These are phyloP conservation scores for Simplicillium sp. DNA, from an alignment of 2,329 filamentous ascomycete genomes.

Conservation along the genomic window DNA sequence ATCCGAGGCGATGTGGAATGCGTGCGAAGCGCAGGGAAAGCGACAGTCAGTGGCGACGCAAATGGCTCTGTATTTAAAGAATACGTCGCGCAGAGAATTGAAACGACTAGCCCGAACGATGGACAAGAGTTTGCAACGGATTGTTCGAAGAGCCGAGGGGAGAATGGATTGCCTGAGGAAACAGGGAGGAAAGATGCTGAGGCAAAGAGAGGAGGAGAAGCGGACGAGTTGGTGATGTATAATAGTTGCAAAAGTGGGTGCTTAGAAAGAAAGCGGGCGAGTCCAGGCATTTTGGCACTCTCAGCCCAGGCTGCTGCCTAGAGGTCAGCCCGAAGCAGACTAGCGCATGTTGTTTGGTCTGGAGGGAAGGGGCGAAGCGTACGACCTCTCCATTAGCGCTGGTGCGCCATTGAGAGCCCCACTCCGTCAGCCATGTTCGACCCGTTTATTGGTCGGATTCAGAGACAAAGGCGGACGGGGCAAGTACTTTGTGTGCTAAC, in stretches of 20 bases:
- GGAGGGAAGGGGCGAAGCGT: neutral
- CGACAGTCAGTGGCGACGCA: slow-evolving; percentile 1
- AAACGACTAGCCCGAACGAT: slow-evolving; percentile 8
- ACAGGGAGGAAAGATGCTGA: slow-evolving; percentile 1
- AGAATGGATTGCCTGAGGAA: slow-evolving; percentile 1
- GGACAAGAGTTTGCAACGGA: slow-evolving; percentile 8
- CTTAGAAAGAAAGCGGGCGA: too few relatives aligned
- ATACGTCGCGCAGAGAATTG: neutral
- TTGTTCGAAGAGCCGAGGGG: too few relatives aligned
- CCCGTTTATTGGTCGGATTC: too few relatives aligned
- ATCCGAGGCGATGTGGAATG: neutral
- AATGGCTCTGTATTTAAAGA: neutral
- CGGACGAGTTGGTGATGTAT: slow-evolving; percentile 8
- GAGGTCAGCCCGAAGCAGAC: slow-evolving; percentile 5
- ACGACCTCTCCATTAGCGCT: neutral
- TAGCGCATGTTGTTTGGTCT: slow-evolving; percentile 5
- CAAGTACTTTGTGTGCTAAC: too few relatives aligned
- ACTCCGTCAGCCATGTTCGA: too few relatives aligned
- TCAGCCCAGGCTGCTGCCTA: slow-evolving; percentile 15
- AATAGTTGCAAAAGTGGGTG: slow-evolving; percentile 11
- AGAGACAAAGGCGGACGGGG: too few relatives aligned
- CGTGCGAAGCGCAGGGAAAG: slow-evolving; percentile 4
- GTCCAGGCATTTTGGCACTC: neutral
- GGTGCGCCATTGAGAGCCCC: too few relatives aligned
- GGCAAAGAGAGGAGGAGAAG: slow-evolving; percentile 4